Percentiles rank a stretch among this genome's conserved stretches.
Evolutionary conservation across 495 filamentous ascomycete species (phyloP).

Genomic region (Articulospora tetracladia): DNA sequence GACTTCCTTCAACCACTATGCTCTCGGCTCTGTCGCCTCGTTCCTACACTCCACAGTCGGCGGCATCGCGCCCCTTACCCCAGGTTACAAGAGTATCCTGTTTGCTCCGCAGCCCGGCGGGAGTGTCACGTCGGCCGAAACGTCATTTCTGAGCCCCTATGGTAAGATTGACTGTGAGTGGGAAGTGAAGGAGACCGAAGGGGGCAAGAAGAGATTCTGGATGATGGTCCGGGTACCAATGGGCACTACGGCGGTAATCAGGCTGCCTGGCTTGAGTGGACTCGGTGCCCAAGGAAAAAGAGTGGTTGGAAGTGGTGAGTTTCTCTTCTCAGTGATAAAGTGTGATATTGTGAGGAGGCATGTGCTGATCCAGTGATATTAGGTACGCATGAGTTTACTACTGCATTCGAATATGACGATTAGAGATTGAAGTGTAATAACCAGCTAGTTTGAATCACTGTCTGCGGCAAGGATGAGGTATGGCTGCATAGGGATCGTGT

Average conservation of each 20-base stretch:
- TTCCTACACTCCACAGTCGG: slow-evolving; percentile 15
- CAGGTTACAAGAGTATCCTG: slow-evolving; percentile 17
- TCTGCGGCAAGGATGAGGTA: neutral
- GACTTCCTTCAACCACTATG: slow-evolving; percentile 54
- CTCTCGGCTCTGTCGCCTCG: slow-evolving; percentile 31
- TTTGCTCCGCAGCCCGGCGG: slow-evolving; percentile 21
- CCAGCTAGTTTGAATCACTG: neutral
- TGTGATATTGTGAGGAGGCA: too few species aligned
- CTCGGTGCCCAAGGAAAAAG: neutral
- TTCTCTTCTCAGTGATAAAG: too few species aligned
- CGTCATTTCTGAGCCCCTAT: slow-evolving; percentile 13
- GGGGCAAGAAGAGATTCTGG: slow-evolving; percentile 10
- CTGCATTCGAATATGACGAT: neutral
- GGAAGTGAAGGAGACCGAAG: slow-evolving; percentile 5
- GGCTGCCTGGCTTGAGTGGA: slow-evolving; percentile 4
- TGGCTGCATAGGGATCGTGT: neutral
- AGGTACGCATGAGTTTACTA: neutral
- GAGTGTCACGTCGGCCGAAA: slow-evolving; percentile 17
- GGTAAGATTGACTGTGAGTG: slow-evolving; percentile 17
- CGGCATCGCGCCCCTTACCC: slow-evolving; percentile 1
- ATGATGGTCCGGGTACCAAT: slow-evolving; percentile 20
- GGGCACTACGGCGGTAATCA: slow-evolving; percentile 13
- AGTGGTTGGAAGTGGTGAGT: slow-evolving; percentile 19
- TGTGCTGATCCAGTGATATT: too few species aligned
- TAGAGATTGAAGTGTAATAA: neutral